Evolutionary conservation across 208 protist species (phyloP).

Genomic region (Acanthamoeba lenticulata): DNA sequence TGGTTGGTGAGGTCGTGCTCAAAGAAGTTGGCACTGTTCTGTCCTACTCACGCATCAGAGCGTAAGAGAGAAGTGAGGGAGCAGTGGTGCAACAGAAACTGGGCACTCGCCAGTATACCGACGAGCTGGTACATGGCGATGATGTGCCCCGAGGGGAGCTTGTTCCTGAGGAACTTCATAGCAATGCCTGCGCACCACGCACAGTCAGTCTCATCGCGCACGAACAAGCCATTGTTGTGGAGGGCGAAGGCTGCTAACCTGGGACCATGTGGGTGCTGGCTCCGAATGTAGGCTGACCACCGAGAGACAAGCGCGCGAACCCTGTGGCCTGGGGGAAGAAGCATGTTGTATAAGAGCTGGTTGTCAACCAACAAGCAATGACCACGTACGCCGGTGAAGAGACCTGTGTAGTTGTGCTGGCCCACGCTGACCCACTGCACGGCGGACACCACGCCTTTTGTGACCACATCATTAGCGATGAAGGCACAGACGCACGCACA

Average conservation of each 20-base stretch:
- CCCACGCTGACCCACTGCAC: background rate
- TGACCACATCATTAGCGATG: background rate
- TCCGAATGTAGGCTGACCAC: background rate
- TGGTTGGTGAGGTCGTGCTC: slow-evolving; percentile 61
- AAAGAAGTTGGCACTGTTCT: slow-evolving; percentile 47
- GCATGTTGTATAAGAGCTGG: background rate
- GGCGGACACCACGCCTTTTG: background rate
- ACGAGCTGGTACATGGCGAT: slow-evolving; percentile 33
- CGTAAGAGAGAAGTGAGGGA: background rate
- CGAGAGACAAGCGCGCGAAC: background rate
- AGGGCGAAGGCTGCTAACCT: background rate
- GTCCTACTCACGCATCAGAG: background rate
- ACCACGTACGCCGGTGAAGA: slow-evolving; percentile 1
- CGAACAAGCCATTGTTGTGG: background rate
- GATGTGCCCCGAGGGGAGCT: background rate
- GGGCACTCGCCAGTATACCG: background rate
- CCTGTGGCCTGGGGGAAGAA: background rate
- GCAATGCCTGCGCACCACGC: background rate
- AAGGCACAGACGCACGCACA: background rate
- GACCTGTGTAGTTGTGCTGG: slow-evolving; percentile 56
- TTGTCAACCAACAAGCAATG: background rate
- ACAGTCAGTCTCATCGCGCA: background rate
- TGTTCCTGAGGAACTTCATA: slow-evolving; percentile 43
- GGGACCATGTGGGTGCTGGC: background rate
- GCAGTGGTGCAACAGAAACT: too few relatives aligned